Base-by-base conservation (phyloP, 2,329 filamentous ascomycete genomes). In the Cladosporium sp. region DNA sequence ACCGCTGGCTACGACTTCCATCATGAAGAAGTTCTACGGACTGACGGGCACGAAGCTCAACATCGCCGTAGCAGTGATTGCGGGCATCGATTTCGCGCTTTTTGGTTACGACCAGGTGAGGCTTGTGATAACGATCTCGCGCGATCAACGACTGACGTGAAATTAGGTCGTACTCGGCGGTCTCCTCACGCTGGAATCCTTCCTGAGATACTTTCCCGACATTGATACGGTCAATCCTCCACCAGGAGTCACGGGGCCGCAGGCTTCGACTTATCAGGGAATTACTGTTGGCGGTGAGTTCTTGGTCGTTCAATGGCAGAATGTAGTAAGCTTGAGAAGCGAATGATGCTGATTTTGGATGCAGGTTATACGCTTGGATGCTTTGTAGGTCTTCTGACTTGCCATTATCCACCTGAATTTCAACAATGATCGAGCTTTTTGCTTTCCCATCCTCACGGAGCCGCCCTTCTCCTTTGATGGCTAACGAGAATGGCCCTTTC, bases 151-250 rank as follows among this genome's bases (percentile, higher is more conserved):
- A 37, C 36, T 43, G 66, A 69, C 54, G 7, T n/a, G 64, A n/a
- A 9, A 3, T 32, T 18, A 48, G 58, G 72, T 70, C 64, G 71
- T 74, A 5, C 70, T 71, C 22, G 72, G 72, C 40, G 72, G 72
- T 47, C 64, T 75, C 3, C 61, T 75, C 44, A 71, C 68, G 6
- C 62, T 74, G 4, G 49, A 64, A 0, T 70, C 68, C 0, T 75
- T 75, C 57, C 60, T 64, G 38, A 67, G 63, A 37, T 65, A 66
- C 42, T 74, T 75, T 56, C 71, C 72, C 1, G 58, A 67, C 9
- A 71, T 75, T 54, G 59, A 71, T 40, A 64, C 56, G 18, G 50
- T 20, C 42, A 48, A 39, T 42, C 56, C 41, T 32, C 17, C 39
- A 24, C 45, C 22, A n/a, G 48, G 39, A 43, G 29, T 29, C 3